Conservation (phyloP, 345 rosid genomes). For the Trapa incisa region DNA sequence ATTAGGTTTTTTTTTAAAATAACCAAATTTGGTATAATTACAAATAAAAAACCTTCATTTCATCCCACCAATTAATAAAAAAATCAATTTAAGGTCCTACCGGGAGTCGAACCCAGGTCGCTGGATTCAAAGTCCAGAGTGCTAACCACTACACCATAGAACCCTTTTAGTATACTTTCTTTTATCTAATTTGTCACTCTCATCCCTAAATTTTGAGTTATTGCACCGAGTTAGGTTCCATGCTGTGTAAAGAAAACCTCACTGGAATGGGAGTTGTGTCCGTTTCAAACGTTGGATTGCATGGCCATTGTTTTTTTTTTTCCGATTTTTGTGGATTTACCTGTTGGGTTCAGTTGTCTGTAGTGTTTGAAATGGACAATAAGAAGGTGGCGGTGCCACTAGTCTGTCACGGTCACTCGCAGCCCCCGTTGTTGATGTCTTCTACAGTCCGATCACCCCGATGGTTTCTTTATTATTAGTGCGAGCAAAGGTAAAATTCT, state of each 20-base stretch:
- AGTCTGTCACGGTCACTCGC: conserved; percentile 57
- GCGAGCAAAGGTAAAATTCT: conserved; percentile 43
- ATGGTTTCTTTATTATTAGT: conserved; percentile 55
- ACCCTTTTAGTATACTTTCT: conserved; percentile 13
- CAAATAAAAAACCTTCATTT: too few species aligned
- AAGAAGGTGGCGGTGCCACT: conserved; percentile 42
- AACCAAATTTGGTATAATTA: too few species aligned
- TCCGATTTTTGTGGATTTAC: background rate
- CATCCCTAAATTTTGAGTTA: too few species aligned
- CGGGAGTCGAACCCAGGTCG: conserved; percentile 98
- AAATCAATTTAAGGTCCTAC: conserved; percentile 42
- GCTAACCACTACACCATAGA: conserved; percentile 99
- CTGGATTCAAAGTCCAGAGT: conserved; percentile 99
- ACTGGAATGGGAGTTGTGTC: too few species aligned
- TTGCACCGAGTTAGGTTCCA: too few species aligned
- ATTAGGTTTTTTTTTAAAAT: too few species aligned
- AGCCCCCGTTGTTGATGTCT: conserved; percentile 56
- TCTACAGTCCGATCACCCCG: conserved; percentile 49
- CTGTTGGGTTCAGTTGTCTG: background rate
- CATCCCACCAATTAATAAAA: too few species aligned
- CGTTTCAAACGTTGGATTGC: too few species aligned
- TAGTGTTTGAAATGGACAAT: conserved; percentile 32
- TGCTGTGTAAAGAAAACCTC: too few species aligned
- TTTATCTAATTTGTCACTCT: too few species aligned
- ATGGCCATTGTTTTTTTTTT: too few species aligned